phyloP scores from a whole-genome alignment of 352 stramenopile species.

The Elongisporangium prolatum region DNA sequence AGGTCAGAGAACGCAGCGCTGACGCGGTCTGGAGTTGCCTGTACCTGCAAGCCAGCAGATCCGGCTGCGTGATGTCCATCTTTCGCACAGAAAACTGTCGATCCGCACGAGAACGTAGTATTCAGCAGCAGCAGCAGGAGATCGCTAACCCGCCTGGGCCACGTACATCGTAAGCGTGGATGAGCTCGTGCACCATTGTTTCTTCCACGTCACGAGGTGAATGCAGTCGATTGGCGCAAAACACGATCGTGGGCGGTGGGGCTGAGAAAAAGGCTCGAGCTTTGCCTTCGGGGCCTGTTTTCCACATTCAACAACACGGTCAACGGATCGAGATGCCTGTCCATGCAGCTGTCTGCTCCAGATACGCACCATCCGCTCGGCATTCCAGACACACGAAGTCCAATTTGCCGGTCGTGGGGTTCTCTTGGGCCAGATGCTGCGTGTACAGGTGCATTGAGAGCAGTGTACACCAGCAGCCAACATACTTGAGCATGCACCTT shows the following conservation, averaged over 20 bases:
- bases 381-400: constrained; percentile 81
- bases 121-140: background rate
- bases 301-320: no score
- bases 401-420: constrained; percentile 24
- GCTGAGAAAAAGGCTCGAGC: constrained; percentile 82
- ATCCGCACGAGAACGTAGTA: background rate
- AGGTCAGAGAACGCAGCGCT: background rate
- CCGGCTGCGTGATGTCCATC: constrained; percentile 83
- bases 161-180: constrained; percentile 80
- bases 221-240: constrained; percentile 76
- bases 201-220: constrained; percentile 72
- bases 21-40: background rate
- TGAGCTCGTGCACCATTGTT: constrained; percentile 82
- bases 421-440: constrained; percentile 47
- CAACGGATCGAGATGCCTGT: background rate
- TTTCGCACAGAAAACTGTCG: constrained; percentile 72
- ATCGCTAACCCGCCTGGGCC: background rate
- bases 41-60: constrained; percentile 75
- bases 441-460: background rate
- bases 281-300: constrained; percentile 63
- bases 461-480: constrained; percentile 4
- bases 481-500: constrained; percentile 22
- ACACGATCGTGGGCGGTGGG: constrained; percentile 73
- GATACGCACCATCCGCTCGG: constrained; percentile 43
- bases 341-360: background rate